Evolutionary conservation across 495 filamentous ascomycete species (phyloP).

Genomic region (Copromyces sp.): DNA sequence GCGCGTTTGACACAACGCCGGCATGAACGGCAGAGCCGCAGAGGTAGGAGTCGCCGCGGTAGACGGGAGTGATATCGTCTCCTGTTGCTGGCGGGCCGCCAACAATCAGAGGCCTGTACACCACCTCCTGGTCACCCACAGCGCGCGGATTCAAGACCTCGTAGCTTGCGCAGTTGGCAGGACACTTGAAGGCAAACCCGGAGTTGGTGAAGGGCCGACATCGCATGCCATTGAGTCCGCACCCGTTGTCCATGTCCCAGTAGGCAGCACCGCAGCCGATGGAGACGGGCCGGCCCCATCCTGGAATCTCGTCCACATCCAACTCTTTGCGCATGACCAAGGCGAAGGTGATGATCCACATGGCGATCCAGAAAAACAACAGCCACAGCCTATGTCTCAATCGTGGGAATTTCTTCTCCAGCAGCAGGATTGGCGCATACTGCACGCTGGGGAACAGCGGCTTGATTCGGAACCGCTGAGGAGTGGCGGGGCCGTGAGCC

Average conservation of each 20-base stretch:
- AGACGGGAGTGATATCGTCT: conserved; percentile 8
- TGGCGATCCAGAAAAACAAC: conserved; percentile 49
- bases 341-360: conserved; percentile 66
- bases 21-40: conserved; percentile 59
- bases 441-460: conserved; percentile 63
- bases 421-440: conserved; percentile 51
- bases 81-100: conserved; percentile 53
- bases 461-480: conserved; percentile 52
- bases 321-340: conserved; percentile 55
- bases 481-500: conserved; percentile 61
- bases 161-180: conserved; percentile 58
- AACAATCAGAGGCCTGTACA: conserved; percentile 62
- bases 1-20: conserved; percentile 42
- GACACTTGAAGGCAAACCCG: conserved; percentile 67
- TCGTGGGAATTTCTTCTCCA: conserved; percentile 56
- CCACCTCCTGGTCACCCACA: conserved; percentile 62
- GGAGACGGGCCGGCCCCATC: conserved; percentile 52
- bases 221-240: conserved; percentile 66
- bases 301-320: conserved; percentile 53
- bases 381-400: conserved; percentile 47
- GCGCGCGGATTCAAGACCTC: conserved; percentile 60
- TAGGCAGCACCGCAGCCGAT: conserved; percentile 58
- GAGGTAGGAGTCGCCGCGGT: conserved; percentile 56
- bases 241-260: conserved; percentile 61
- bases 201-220: conserved; percentile 72